A percentile compares a stretch with the other conserved stretches of the same genome.
These are phyloP conservation scores for Lasiosphaeris hirsuta DNA, from an alignment of 495 filamentous ascomycete genomes.

Conservation along the genomic window DNA sequence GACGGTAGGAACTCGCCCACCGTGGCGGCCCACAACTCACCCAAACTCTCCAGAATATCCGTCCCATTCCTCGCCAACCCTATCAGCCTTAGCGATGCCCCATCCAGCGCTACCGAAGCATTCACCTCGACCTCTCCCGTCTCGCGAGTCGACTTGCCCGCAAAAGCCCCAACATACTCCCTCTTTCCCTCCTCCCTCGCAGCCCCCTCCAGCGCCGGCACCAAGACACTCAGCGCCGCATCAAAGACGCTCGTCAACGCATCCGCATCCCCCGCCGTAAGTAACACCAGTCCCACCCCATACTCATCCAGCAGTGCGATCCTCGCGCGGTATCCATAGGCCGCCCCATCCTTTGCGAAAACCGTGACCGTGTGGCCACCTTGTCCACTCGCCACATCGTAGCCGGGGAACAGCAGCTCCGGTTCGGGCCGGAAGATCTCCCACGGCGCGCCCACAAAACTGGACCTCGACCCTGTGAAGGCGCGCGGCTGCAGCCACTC, in stretches of 20 bases:
- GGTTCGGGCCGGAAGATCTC: constrained; percentile 26
- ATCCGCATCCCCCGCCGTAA: constrained; percentile 19
- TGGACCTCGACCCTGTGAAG: constrained; percentile 14
- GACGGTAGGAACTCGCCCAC: constrained; percentile 8
- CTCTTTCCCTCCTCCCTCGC: constrained; percentile 32
- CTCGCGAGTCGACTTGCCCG: not conserved
- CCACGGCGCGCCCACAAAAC: constrained; percentile 23
- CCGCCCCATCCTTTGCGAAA: constrained; percentile 21
- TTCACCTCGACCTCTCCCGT: constrained; percentile 26
- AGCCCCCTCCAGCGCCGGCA: constrained; percentile 32
- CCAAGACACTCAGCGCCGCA: constrained; percentile 14
- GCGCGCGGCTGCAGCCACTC: constrained; percentile 23
- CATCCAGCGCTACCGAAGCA: constrained; percentile 20
- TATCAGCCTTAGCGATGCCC: constrained; percentile 28
- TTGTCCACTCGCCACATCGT: not conserved
- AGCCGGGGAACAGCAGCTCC: constrained; percentile 12
- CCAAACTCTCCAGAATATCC: constrained; percentile 23
- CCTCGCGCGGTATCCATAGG: constrained; percentile 21
- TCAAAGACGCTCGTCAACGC: constrained; percentile 14
- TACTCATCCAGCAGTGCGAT: constrained; percentile 27
- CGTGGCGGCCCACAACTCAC: constrained; percentile 5
- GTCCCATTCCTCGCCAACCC: constrained; percentile 37
- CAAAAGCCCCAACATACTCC: constrained; percentile 24
- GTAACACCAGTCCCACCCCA: constrained; percentile 19
- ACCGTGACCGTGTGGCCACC: constrained; percentile 21